phyloP scores from a whole-genome alignment of 2,329 filamentous ascomycete species.

The Fusarium fujikuroi region DNA sequence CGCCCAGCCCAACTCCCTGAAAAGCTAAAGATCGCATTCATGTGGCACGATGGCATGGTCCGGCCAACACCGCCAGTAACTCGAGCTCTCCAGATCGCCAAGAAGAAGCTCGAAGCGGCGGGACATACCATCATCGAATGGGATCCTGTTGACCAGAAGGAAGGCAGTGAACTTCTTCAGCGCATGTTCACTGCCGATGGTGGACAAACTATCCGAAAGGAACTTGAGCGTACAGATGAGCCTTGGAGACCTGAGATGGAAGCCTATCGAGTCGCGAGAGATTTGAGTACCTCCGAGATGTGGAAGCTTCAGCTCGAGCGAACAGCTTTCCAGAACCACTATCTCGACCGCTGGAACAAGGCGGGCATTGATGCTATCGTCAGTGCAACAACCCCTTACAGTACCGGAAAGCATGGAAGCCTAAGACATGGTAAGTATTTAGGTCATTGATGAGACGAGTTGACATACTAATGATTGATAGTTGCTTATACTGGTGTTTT shows the following conservation, averaged over 20 bases:
- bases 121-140: constrained; percentile 65
- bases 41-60: constrained; percentile 73
- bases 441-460: too few species aligned
- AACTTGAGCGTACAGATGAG: constrained; percentile 56
- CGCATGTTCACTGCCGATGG: constrained; percentile 63
- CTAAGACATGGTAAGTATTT: constrained; percentile 55
- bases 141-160: constrained; percentile 55
- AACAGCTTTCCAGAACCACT: constrained; percentile 57
- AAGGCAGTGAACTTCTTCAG: constrained; percentile 51
- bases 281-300: constrained; percentile 57
- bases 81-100: constrained; percentile 62
- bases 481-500: constrained; percentile 63
- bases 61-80: constrained; percentile 72
- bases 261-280: constrained; percentile 47
- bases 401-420: constrained; percentile 54
- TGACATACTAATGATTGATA: constrained; percentile 27
- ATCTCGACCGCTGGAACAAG: constrained; percentile 58
- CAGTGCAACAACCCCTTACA: constrained; percentile 63
- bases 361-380: constrained; percentile 70
- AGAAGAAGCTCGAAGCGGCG: constrained; percentile 54
- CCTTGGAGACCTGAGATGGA: constrained; percentile 54
- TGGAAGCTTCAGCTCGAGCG: constrained; percentile 61
- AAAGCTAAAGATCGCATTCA: constrained; percentile 66
- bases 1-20: constrained; percentile 47
- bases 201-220: constrained; percentile 52